A percentile compares a stretch with the other conserved stretches of the same genome.
phyloP scores from a whole-genome alignment of 2,329 filamentous ascomycete species.

The Colletotrichum lentis region DNA sequence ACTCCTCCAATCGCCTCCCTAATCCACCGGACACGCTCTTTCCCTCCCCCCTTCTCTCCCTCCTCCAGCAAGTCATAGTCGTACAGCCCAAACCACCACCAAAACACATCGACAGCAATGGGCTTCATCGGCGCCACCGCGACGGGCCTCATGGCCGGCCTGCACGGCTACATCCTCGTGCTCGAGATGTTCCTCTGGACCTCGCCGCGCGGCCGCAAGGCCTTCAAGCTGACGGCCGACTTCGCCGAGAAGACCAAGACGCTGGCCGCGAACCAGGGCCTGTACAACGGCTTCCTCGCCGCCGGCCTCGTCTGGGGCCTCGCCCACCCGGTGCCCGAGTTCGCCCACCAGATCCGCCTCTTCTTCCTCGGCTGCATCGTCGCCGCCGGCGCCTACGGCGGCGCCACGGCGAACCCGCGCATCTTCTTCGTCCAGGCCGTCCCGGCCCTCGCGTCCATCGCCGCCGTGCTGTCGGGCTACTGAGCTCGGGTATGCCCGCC shows the following conservation, averaged over 20 bases:
- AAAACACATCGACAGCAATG: constrained; percentile 42
- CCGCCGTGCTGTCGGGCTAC: constrained; percentile 43
- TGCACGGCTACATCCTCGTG: constrained; percentile 59
- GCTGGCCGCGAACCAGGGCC: constrained; percentile 60
- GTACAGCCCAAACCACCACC: background rate
- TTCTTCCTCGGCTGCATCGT: constrained; percentile 58
- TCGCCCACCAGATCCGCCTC: constrained; percentile 54
- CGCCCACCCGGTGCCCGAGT: constrained; percentile 53
- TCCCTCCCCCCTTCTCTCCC: too few species aligned
- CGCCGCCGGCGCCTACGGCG: constrained; percentile 57
- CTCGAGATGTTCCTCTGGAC: constrained; percentile 63
- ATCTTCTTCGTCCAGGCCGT: constrained; percentile 56
- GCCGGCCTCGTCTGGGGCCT: constrained; percentile 58
- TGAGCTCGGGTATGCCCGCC: constrained; percentile 6
- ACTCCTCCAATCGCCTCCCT: background rate
- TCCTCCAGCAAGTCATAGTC: background rate
- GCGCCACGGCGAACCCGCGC: constrained; percentile 49
- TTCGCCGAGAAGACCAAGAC: constrained; percentile 56
- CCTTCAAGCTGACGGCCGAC: constrained; percentile 55
- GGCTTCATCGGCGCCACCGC: constrained; percentile 46
- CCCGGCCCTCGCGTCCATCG: constrained; percentile 47
- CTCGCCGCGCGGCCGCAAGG: constrained; percentile 53
- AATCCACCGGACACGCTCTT: background rate
- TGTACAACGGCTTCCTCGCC: constrained; percentile 63
- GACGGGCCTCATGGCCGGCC: constrained; percentile 50